Evolutionary conservation across 306 rosid species (phyloP), one percentile per base, ranked within the genome.

Genomic region (Prunus campanulata): DNA sequence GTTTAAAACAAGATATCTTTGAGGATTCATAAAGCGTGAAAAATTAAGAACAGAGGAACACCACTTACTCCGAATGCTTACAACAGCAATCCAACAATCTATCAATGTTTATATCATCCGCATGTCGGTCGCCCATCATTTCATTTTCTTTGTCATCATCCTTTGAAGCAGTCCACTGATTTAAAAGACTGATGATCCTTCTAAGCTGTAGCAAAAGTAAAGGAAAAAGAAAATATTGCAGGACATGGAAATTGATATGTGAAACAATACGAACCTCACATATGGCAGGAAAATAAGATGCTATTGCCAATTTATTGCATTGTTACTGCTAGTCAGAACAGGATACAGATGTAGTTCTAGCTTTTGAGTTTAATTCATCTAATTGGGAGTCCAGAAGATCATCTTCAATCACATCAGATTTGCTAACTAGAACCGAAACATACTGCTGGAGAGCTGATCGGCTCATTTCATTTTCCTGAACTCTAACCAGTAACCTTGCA

Each of bases 301-400:
- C 74, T 73, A 74, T 8, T 48, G 27, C n/a, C 55, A 46, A 56
- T 25, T 47, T 16, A 18, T 13, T 55, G 44, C 52, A 44, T 42
- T n/a, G 24, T 29, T 15, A 25, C 39, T 51, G 39, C 46, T 47
- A 50, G 52, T 63, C 70, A 44, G 10, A 63, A 69, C 59, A 91
- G 98, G 98, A 95, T 95, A 95, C 98, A 50, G 93, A 87, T 85
- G 84, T 77, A 46, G 77, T 81, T 80, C 84, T 86, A 85, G 98
- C 86, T 78, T 74, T 85, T 19, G 81, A 76, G 72, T 78, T 77
- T 69, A 72, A 51, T 68, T 84, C 75, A 63, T 48, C 84, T 63
- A 79, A 63, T 77, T 78, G 88, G 48, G 54, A 74, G 78, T 89
- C 88, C 29, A 94, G 90, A 84, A 91, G 96, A 78, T 90, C 97